Evolutionary conservation across 1,139 yeast species (phyloP).

Genomic region (Geotrichum reessii): DNA sequence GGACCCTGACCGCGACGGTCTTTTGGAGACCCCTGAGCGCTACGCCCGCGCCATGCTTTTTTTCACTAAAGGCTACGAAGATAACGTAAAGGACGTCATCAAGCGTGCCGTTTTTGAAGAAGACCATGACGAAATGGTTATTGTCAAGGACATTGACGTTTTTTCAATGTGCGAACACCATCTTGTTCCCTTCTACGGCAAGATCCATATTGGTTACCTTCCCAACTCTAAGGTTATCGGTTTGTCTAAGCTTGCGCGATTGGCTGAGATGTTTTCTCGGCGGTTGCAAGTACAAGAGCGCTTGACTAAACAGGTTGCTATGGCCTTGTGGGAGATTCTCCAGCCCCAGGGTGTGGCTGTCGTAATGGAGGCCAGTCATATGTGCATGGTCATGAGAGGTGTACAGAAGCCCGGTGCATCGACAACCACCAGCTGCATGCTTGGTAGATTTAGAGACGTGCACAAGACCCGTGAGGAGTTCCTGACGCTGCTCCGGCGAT

Average conservation of each 20-base stretch:
- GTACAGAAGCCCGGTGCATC: constrained; percentile 92
- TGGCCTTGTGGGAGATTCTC: constrained; percentile 85
- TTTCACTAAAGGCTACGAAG: constrained; percentile 95
- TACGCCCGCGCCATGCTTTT: constrained; percentile 94
- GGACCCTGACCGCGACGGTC: constrained; percentile 81
- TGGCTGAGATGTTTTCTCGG: constrained; percentile 95
- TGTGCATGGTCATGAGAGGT: constrained; percentile 99
- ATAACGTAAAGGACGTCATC: constrained; percentile 71
- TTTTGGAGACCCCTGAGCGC: constrained; percentile 89
- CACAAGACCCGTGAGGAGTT: constrained; percentile 97
- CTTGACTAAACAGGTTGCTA: constrained; percentile 92
- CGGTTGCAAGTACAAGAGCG: constrained; percentile 96
- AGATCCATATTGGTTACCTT: constrained; percentile 92
- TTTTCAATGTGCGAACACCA: constrained; percentile 96
- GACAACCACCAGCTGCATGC: constrained; percentile 94
- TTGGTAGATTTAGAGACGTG: constrained; percentile 87
- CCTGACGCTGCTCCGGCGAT: constrained; percentile 52
- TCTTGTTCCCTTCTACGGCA: constrained; percentile 93
- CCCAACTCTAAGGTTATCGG: constrained; percentile 96
- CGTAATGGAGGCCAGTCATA: constrained; percentile 94
- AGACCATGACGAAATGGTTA: constrained; percentile 98
- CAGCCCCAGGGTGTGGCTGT: constrained; percentile 97
- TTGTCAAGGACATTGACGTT: constrained; percentile 89
- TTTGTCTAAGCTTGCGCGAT: constrained; percentile 82
- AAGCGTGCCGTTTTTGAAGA: constrained; percentile 95